Evolutionary conservation across 1,139 yeast genomes (phyloP), one percentile per base, ranked within the genome.

Genomic region (Arxiozyma slooffiae): DNA sequence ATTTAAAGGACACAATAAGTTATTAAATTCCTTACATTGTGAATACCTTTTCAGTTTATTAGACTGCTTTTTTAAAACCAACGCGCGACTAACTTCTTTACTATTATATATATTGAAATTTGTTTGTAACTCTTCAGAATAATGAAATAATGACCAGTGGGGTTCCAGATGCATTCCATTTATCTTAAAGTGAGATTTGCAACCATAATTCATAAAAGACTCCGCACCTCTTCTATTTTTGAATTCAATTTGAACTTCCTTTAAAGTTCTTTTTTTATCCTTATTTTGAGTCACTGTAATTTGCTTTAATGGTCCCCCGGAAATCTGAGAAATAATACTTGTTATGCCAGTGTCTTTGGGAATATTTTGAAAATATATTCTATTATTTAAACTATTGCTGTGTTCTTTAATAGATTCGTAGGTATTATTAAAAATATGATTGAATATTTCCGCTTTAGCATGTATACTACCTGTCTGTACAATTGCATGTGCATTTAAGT

Each of bases 281-380:
- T 46, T 56, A 48, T 54, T 51, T 4, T 54, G 52, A 14, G 56
- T 53, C 39, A 64, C 50, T 3, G 65, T 68, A 2, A 83, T 62
- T 54, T 73, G 75, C 57, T 84, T 89, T 45, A 86, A 67, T 0
- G 92, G 88, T 0, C 96, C 96, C 0, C 95, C 95, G 58, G 76
- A 71, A 0, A 85, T 71, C 55, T 81, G 86, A 1, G 80, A 66
- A 18, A 85, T 58, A 14, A 85, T 65, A 38, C 79, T 71, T 30
- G 71, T 72, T 6, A 81, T 57, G 7, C 85, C 81, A 6, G 74
- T 70, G 30, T 63, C 59, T 0, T 57, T 55, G 0, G 78, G 75
- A 18, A 78, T 64, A 40, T 70, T 67, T 34, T 18, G 36, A 17
- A 42, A 42, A 34, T 4, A 17, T 9, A 42, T 42, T 34, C 21